Base-by-base conservation (phyloP, 495 filamentous ascomycete genomes). In the Darksidea phi region DNA sequence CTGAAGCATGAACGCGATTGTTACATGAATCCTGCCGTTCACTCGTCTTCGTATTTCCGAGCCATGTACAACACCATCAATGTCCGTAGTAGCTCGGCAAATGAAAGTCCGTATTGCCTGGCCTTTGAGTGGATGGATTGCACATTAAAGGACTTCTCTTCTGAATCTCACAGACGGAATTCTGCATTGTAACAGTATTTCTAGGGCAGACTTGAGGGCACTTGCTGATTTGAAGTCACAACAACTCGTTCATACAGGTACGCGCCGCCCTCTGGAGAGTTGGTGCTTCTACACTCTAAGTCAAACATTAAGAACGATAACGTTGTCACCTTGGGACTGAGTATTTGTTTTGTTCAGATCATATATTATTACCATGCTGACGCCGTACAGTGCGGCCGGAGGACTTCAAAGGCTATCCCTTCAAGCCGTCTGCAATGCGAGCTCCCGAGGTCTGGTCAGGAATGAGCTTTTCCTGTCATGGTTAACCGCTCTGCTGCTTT, bases 71-170 rank as follows among this genome's bases (percentile, higher is more conserved):
- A 38, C 36, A 15, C 36, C 36, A 38, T 38, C 15, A 38, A 38
- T 38, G 36, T 7, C 36, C 36, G 15, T 38, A 20, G 24, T 20
- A 48, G 2, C 46, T 48, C 46, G 15, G 23, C 46, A 21, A 48
- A 48, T 5, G 46, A 48, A 21, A 20, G 24, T 48, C n/a, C 46
- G 46, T 48, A 5, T 48, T 38, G 36, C 36, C 36, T 38, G 36
- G 36, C 36, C 36, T 38, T 38, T 38, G 36, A 38, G 36, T 38
- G 36, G 36, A 38, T 38, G 36, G 36, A 38, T 38, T 38, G 36
- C 15, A 38, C 36, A 8, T 15, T 38, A 38, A 38, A 38, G 15
- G 36, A 15, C 36, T 7, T 38, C 8, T 38, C 36, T 38, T 38
- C 36, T 38, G 36, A 38, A 38, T 15, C 36, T 38, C 36, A 38